Evolutionary conservation across 2,329 filamentous ascomycete species (phyloP), one percentile per base, ranked within the genome.

Genomic region (Epichloe gansuensis): DNA sequence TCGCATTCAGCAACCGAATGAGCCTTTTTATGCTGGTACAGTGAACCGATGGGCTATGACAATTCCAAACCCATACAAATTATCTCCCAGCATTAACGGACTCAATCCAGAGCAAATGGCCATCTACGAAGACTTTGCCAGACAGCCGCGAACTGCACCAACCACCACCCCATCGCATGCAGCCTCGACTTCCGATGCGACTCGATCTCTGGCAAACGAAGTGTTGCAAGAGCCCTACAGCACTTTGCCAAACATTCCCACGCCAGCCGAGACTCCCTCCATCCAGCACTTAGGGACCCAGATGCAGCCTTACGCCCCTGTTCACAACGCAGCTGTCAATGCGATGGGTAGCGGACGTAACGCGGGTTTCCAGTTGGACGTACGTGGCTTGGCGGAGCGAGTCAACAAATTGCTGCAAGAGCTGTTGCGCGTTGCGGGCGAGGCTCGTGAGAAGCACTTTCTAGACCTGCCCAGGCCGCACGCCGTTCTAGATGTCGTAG

Each of bases 51-150:
- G 91, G 89, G 87, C 90, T 7, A 85, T 89, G 69, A 90, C 89
- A 42, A 95, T 98, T 56, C 91, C 91, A 0, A 87, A 93, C 59
- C 93, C 93, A 0, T 98, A 89, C 71, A 89, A 93, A 61, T 80
- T 96, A 59, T 84, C 85, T 39, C 84, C 88, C 12, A 78, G 66
- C 54, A 63, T 74, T 51, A 67, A 68, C 49, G 91, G 91, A 4
- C 72, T 98, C 49, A 97, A 95, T 62, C 77, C 85, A 25, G 89
- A 96, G 61, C 93, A 98, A 63, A 81, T 97, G 73, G 87, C 87
- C 11, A 94, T 98, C 27, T 98, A 98, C 63, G 90, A 97, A 62
- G 90, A 97, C 56, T 98, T 98, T 66, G 89, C 88, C 9, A 79
- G 89, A 52, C 89, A 95, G 64, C 84, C 88, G 31, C 84, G 89